Conservation (phyloP, 805 yeast genomes). For the Yarrowia sp. region DNA sequence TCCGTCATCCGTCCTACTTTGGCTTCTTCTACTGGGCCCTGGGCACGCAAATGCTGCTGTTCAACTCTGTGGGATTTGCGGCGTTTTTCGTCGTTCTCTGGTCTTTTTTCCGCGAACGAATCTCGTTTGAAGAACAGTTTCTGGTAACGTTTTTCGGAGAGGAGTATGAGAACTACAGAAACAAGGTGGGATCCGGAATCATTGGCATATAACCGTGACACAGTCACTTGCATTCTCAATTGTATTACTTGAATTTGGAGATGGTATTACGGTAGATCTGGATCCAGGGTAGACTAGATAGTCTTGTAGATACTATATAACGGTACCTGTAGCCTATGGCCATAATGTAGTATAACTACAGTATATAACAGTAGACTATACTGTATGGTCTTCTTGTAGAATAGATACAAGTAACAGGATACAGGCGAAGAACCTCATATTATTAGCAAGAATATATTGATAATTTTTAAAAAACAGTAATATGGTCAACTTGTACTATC, state of each 20-base stretch:
- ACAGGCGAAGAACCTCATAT: no score
- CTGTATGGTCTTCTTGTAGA: no score
- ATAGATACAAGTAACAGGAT: no score
- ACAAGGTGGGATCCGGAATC: background rate
- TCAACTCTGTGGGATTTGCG: conserved; percentile 58
- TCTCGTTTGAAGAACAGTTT: conserved; percentile 62
- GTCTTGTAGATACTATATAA: no score
- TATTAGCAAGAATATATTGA: no score
- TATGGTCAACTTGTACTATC: no score
- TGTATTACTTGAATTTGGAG: background rate
- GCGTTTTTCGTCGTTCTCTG: conserved; percentile 58
- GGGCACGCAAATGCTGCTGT: conserved; percentile 70
- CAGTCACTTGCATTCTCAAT: background rate
- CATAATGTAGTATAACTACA: no score
- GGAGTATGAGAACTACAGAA: background rate
- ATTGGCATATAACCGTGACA: background rate
- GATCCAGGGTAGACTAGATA: no score
- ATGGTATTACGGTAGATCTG: no score
- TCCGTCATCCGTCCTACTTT: conserved; percentile 86
- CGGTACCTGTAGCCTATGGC: no score
- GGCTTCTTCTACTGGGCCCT: conserved; percentile 94
- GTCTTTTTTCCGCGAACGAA: conserved; percentile 66
- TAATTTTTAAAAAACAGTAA: no score
- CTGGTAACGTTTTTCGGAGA: conserved; percentile 40
- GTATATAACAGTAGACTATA: no score